These are phyloP conservation scores for Solanum etuberosum DNA, from an alignment of 257 asterid species.

Conservation along the genomic window DNA sequence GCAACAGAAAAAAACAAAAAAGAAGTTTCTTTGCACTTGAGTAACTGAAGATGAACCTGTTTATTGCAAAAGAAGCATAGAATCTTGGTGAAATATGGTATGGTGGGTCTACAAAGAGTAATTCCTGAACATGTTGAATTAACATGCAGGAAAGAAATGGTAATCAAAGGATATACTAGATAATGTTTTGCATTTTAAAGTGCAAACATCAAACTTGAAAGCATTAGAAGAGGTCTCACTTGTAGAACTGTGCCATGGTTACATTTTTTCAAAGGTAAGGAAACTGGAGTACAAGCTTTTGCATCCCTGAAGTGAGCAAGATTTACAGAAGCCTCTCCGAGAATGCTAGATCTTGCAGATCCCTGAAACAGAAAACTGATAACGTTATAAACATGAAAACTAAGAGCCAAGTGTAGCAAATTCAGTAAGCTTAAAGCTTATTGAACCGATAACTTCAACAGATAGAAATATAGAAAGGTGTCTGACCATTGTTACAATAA, in stretches of 20 bases:
- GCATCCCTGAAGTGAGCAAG: conserved; percentile 20
- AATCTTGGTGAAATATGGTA: neutral
- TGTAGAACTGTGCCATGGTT: conserved; percentile 21
- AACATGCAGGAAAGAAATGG: neutral
- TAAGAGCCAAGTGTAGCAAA: neutral
- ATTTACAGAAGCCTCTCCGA: conserved; percentile 31
- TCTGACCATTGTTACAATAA: conserved; percentile 31
- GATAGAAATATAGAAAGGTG: neutral
- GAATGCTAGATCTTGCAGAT: conserved; percentile 24
- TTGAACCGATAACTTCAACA: neutral
- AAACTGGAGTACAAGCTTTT: conserved; percentile 11
- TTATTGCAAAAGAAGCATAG: neutral
- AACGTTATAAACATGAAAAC: neutral
- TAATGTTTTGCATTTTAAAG: neutral
- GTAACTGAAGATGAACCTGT: neutral
- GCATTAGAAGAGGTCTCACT: conserved; percentile 13
- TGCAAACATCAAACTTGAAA: neutral
- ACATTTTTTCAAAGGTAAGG: conserved; percentile 36
- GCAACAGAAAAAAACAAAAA: neutral
- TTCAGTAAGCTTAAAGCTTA: neutral
- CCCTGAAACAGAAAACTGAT: conserved; percentile 19
- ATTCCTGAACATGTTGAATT: neutral
- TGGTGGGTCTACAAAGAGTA: neutral
- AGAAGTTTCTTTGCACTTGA: neutral
- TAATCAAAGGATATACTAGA: neutral